A percentile compares a stretch with the other conserved stretches of the same genome.
Conservation (phyloP, 257 asterid genomes). For the Solanum piurae region DNA sequence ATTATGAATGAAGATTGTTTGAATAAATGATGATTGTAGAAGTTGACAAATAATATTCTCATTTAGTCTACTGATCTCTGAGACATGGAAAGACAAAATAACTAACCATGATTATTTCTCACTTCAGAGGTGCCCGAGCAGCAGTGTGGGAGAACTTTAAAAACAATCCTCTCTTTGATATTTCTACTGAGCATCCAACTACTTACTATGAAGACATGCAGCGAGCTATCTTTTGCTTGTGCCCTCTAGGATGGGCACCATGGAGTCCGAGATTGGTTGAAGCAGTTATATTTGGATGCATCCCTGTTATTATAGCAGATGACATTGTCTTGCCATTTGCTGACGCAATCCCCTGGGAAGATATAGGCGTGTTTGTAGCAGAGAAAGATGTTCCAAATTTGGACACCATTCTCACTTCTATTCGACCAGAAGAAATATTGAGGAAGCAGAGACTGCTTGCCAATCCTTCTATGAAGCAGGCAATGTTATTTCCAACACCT, state of each 20-base stretch:
- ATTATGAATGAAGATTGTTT: not conserved
- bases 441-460: slow-evolving; percentile 77
- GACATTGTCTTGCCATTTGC: slow-evolving; percentile 86
- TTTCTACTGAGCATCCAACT: slow-evolving; percentile 78
- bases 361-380: slow-evolving; percentile 69
- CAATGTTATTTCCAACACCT: slow-evolving; percentile 83
- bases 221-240: slow-evolving; percentile 73
- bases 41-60: not conserved
- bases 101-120: not conserved
- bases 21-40: not conserved
- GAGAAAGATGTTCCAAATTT: slow-evolving; percentile 78
- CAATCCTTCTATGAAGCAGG: slow-evolving; percentile 90
- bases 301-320: slow-evolving; percentile 89
- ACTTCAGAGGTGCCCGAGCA: slow-evolving; percentile 88
- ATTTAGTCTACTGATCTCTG: not conserved
- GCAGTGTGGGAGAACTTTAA: slow-evolving; percentile 92
- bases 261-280: slow-evolving; percentile 96
- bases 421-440: slow-evolving; percentile 55
- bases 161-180: slow-evolving; percentile 79
- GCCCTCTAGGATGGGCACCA: slow-evolving; percentile 99
- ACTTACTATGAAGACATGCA: slow-evolving; percentile 94
- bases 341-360: slow-evolving; percentile 98
- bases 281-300: slow-evolving; percentile 86
- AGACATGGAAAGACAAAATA: not conserved
- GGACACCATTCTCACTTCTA: slow-evolving; percentile 70